A percentile compares a stretch with the other conserved stretches of the same genome.
Evolutionary conservation across 805 yeast genomes (phyloP).

Genomic region (Starmerella ratchasimensis): DNA sequence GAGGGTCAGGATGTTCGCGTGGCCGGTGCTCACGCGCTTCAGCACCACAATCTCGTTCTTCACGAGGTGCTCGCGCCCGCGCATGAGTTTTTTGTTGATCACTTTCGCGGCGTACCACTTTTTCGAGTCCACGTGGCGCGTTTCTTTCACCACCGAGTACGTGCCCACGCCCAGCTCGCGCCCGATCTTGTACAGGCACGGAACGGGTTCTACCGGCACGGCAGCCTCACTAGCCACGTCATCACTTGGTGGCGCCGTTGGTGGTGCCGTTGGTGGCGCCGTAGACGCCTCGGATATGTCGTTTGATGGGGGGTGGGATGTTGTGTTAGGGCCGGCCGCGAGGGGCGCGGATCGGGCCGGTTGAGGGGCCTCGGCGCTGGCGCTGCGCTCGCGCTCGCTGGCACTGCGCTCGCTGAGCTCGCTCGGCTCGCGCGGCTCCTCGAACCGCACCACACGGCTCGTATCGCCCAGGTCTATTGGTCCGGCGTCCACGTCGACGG

Average conservation of each 20-base stretch:
- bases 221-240: too few relatives aligned
- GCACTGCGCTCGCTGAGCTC: background rate
- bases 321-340: background rate
- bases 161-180: constrained; percentile 32
- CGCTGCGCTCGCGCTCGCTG: background rate
- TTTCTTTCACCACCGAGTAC: constrained; percentile 33
- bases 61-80: constrained; percentile 41
- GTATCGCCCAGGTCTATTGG: too few relatives aligned
- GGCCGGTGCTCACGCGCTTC: constrained; percentile 36
- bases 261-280: too few relatives aligned
- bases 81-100: constrained; percentile 37
- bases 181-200: constrained; percentile 22
- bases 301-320: too few relatives aligned
- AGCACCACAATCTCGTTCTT: constrained; percentile 50
- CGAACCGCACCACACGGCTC: constrained; percentile 6
- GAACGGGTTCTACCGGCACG: constrained; percentile 13
- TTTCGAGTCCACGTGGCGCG: constrained; percentile 30
- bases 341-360: background rate
- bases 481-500: too few relatives aligned
- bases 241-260: too few relatives aligned
- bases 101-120: constrained; percentile 41
- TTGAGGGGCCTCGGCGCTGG: background rate
- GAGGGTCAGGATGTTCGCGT: constrained; percentile 44
- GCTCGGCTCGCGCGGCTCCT: constrained; percentile 2
- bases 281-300: too few relatives aligned